A percentile compares a stretch with the other conserved stretches of the same genome.
Conservation (phyloP, 1,284 basidiomycete genomes). For the Cutaneotrichosporon sp. region DNA sequence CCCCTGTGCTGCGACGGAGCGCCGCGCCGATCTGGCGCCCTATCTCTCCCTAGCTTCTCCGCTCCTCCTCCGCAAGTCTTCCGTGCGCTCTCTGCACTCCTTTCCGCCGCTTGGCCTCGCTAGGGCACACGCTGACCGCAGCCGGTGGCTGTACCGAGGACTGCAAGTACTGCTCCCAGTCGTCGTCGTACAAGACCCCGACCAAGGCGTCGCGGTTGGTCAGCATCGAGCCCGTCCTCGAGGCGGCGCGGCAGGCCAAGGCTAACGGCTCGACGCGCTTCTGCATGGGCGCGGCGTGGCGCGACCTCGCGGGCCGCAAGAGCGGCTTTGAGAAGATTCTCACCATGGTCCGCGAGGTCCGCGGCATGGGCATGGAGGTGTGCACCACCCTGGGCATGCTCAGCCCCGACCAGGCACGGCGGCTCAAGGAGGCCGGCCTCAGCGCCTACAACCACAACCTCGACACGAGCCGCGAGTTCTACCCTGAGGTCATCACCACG, state of each 20-base stretch:
- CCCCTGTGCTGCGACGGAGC: neutral
- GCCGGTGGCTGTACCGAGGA: slow-evolving; percentile 95
- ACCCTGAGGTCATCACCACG: slow-evolving; percentile 93
- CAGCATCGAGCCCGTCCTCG: slow-evolving; percentile 89
- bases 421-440: slow-evolving; percentile 90
- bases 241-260: slow-evolving; percentile 88
- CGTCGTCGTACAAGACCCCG: slow-evolving; percentile 83
- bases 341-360: slow-evolving; percentile 81
- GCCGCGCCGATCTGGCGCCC: neutral
- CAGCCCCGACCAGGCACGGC: slow-evolving; percentile 85
- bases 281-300: slow-evolving; percentile 99
- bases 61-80: neutral
- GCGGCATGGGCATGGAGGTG: slow-evolving; percentile 92
- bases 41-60: neutral
- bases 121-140: slow-evolving; percentile 52
- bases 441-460: slow-evolving; percentile 98
- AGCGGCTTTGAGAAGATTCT: slow-evolving; percentile 92
- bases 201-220: slow-evolving; percentile 86
- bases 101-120: neutral
- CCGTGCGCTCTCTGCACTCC: too few relatives aligned
- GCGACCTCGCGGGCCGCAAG: slow-evolving; percentile 91
- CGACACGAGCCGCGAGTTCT: slow-evolving; percentile 96
- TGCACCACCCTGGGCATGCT: slow-evolving; percentile 99
- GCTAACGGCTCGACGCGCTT: slow-evolving; percentile 95
- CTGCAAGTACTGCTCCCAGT: slow-evolving; percentile 98